These are phyloP conservation scores for Cyathus striatus DNA, from an alignment of 768 basidiomycete genomes.

Conservation along the genomic window DNA sequence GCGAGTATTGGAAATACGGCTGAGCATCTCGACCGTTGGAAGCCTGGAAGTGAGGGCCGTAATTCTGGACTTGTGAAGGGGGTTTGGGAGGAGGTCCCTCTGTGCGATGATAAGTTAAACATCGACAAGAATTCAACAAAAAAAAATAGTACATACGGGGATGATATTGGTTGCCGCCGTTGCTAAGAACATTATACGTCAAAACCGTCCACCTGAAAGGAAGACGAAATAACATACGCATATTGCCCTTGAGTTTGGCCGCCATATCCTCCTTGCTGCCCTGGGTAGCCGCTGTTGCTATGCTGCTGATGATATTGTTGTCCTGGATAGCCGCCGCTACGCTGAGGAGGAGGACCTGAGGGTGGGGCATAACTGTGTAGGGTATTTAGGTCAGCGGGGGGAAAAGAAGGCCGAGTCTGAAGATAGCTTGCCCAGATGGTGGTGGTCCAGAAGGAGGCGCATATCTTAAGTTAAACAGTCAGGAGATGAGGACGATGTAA, in stretches of 20 bases:
- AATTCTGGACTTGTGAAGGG: constrained; percentile 53
- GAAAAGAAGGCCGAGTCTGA: too few species aligned
- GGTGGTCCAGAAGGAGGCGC: constrained; percentile 20
- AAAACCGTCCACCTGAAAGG: not conserved
- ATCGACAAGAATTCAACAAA: constrained; percentile 1
- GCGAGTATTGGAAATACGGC: constrained; percentile 81
- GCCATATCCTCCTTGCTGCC: too few species aligned
- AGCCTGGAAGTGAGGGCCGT: constrained; percentile 53
- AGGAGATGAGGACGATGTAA: too few species aligned
- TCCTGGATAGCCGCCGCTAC: constrained; percentile 7
- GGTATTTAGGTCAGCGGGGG: not conserved
- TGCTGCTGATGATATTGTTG: constrained; percentile 10
- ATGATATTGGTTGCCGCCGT: constrained; percentile 14
- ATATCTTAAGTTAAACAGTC: constrained; percentile 16
- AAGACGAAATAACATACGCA: constrained; percentile 1
- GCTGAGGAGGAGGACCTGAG: constrained; percentile 7
- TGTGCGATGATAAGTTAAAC: constrained; percentile 6
- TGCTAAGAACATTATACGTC: constrained; percentile 5
- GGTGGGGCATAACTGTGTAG: constrained; percentile 12
- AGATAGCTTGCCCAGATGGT: constrained; percentile 5
- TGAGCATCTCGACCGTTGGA: constrained; percentile 42
- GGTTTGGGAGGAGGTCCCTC: constrained; percentile 46
- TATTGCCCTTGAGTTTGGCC: too few species aligned
- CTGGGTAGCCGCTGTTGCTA: constrained; percentile 16
- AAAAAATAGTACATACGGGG: constrained; percentile 10